phyloP scores from a whole-genome alignment of 495 filamentous ascomycete genomes.

The Chaetomidium leptoderma region DNA sequence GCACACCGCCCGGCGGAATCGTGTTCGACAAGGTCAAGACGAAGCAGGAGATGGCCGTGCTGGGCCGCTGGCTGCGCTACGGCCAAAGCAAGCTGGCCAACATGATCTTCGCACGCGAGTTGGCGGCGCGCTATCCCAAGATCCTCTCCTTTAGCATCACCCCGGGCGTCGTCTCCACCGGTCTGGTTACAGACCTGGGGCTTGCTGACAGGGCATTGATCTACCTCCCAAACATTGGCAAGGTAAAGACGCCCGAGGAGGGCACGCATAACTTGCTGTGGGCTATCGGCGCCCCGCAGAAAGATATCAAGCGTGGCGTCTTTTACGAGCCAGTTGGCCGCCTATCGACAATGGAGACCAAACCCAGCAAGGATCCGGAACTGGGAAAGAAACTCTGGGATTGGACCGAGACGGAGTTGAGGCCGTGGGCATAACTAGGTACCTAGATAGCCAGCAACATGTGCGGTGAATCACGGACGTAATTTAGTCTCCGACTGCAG shows the following conservation, averaged over 20 bases:
- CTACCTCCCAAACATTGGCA: neutral
- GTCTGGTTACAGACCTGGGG: conserved; percentile 12
- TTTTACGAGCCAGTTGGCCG: conserved; percentile 23
- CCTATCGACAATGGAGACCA: conserved; percentile 1
- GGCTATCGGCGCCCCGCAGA: conserved; percentile 1
- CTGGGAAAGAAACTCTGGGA: conserved; percentile 21
- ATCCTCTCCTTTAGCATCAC: conserved; percentile 57
- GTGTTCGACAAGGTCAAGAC: conserved; percentile 37
- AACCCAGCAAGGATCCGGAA: conserved; percentile 6
- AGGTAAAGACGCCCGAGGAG: conserved; percentile 11
- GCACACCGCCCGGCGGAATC: conserved; percentile 37
- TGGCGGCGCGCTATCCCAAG: conserved; percentile 48
- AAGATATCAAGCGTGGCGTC: conserved; percentile 5
- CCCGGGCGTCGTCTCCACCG: conserved; percentile 55
- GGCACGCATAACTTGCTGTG: conserved; percentile 25
- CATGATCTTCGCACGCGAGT: conserved; percentile 50
- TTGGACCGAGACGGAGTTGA: conserved; percentile 17
- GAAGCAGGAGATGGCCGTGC: conserved; percentile 25
- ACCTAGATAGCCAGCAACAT: no score
- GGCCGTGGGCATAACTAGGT: neutral
- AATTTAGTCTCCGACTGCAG: no score
- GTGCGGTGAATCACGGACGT: no score
- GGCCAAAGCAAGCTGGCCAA: conserved; percentile 47
- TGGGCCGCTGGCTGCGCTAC: conserved; percentile 36
- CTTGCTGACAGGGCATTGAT: conserved; percentile 6